These are phyloP conservation scores for Trichophyton verrucosum DNA, from an alignment of 2,329 filamentous ascomycete species.

Conservation along the genomic window DNA sequence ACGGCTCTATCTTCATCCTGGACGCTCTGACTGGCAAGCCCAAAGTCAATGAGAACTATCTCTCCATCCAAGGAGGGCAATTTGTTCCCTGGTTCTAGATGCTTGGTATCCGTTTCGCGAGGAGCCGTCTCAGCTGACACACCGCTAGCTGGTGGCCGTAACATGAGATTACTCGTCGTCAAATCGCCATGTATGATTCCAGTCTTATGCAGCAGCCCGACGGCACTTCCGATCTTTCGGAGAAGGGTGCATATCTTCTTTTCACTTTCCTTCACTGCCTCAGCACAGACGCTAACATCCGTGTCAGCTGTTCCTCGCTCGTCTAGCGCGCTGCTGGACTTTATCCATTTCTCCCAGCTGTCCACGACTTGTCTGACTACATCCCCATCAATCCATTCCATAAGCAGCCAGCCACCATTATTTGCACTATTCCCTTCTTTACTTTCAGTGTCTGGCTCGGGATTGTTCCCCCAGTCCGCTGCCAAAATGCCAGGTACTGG, in stretches of 20 bases:
- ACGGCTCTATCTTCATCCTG: constrained; percentile 91
- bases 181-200: constrained; percentile 90
- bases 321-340: constrained; percentile 14
- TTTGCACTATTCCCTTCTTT: constrained; percentile 44
- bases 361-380: constrained; percentile 61
- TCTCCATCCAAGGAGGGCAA: constrained; percentile 47
- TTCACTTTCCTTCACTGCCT: constrained; percentile 30
- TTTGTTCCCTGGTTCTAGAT: neutral
- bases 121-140: constrained; percentile 13
- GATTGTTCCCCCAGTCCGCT: constrained; percentile 43
- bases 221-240: constrained; percentile 54
- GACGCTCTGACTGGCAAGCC: constrained; percentile 66
- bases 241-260: constrained; percentile 50
- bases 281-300: constrained; percentile 21
- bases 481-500: constrained; percentile 71
- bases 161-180: constrained; percentile 94
- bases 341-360: constrained; percentile 48
- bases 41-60: constrained; percentile 87
- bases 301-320: constrained; percentile 12
- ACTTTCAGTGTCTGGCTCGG: constrained; percentile 18
- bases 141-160: constrained; percentile 37
- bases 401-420: constrained; percentile 64
- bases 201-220: constrained; percentile 66
- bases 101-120: constrained; percentile 12
- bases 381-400: constrained; percentile 70